A percentile compares a stretch with the other conserved stretches of the same genome.
phyloP scores from a whole-genome alignment of 306 rosid species.

The Citrullus amarus region DNA sequence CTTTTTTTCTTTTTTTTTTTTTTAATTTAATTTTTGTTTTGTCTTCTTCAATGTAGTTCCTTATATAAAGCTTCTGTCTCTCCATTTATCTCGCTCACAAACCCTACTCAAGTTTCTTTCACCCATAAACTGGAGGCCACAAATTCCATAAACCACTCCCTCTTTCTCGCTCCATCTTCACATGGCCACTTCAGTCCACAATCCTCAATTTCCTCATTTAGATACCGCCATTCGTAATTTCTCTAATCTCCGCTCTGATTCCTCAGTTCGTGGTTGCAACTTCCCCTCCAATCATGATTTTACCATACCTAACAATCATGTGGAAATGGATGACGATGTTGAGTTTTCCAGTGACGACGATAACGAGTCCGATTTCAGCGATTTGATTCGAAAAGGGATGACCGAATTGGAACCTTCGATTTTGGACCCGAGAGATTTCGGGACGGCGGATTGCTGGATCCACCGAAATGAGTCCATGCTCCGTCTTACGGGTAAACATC shows the following conservation, averaged over 20 bases:
- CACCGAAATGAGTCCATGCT: slow-evolving; percentile 41
- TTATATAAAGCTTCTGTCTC: not conserved
- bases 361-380: not conserved
- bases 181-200: slow-evolving; percentile 54
- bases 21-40: too few relatives aligned
- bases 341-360: slow-evolving; percentile 35
- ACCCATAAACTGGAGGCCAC: not conserved
- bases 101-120: not conserved
- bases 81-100: not conserved
- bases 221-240: not conserved
- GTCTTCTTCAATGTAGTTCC: not conserved
- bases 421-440: slow-evolving; percentile 44
- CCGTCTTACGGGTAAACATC: slow-evolving; percentile 76
- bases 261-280: slow-evolving; percentile 10
- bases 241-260: slow-evolving; percentile 8
- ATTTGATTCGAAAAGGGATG: slow-evolving; percentile 21
- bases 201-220: slow-evolving; percentile 20
- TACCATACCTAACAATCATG: not conserved
- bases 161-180: not conserved
- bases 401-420: slow-evolving; percentile 40
- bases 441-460: slow-evolving; percentile 61
- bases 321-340: not conserved
- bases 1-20: not conserved
- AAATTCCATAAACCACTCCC: too few relatives aligned
- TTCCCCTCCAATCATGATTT: not conserved